Evolutionary conservation across 768 basidiomycete genomes (phyloP), one percentile per base, ranked within the genome.

Genomic region (Clavulina sp.): DNA sequence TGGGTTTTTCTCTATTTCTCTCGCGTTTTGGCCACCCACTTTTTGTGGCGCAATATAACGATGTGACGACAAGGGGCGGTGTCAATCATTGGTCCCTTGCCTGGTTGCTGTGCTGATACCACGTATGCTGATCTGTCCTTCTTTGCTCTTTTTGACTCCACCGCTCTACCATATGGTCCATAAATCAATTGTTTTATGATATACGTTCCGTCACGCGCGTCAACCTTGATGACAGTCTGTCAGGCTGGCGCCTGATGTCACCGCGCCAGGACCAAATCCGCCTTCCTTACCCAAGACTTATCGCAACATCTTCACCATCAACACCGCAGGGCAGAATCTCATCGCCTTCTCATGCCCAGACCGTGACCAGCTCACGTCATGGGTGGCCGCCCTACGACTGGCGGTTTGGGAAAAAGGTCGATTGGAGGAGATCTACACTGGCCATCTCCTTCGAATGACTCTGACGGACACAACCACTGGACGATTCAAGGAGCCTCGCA

Each of bases 341-440:
- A 68, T 91, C 30, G 66, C 93, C 2, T 93, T 96, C 67, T 84
- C 88, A 5, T 92, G 88, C 61, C 81, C 82, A 18, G 73, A 73
- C 21, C 75, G 78, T 28, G 63, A 69, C 41, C 74, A 79, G 16
- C 71, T 92, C 50, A 71, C 83, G 30, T 78, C 81, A n/a, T 97
- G 93, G 93, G 80, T 86, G 4, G 80, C 87, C 23, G 88, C 89
- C 3, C 71, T 97, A 33, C 80, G 95, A 18, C 73, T 99, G 3
- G 79, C 83, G 6, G 75, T 84, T 49, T 99, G 91, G 89, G 95
- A 99, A 66, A 89, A 92, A 61, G 81, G 86, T 1, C 78, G 89
- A 40, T 72, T 96, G 16, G 88, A 95, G 65, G 93, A 99, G 68
- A 89, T 99, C 54, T 97, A 97, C 63, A 96, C 95, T 0, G 92